Percentiles rank a stretch among this genome's conserved stretches.
phyloP scores from a whole-genome alignment of 2,329 filamentous ascomycete species.

The Fusarium hostae region DNA sequence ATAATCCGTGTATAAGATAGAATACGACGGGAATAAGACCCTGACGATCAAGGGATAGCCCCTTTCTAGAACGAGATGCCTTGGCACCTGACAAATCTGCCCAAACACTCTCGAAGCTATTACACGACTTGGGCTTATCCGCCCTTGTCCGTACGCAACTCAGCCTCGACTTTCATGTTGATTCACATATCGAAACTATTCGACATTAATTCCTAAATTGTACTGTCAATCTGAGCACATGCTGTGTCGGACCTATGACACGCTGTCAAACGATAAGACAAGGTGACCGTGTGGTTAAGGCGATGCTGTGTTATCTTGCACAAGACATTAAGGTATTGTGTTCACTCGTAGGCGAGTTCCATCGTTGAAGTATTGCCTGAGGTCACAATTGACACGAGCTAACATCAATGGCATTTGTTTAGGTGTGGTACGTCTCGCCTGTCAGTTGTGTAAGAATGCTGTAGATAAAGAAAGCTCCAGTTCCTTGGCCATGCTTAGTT shows the following conservation, averaged over 20 bases:
- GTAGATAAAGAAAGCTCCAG: no score
- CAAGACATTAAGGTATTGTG: slow-evolving; percentile 15
- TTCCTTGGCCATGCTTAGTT: no score
- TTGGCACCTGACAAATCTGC: background rate
- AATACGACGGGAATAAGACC: slow-evolving; percentile 23
- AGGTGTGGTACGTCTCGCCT: background rate
- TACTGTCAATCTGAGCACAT: background rate
- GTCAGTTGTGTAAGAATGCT: background rate
- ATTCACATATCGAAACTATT: background rate
- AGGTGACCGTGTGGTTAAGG: slow-evolving; percentile 23
- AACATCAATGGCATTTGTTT: no score
- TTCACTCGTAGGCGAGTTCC: slow-evolving; percentile 28
- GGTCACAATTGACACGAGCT: background rate
- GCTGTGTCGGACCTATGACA: background rate
- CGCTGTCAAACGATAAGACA: background rate
- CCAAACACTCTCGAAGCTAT: background rate
- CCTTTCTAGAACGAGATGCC: background rate
- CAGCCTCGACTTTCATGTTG: background rate
- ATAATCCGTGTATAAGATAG: background rate
- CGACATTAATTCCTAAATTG: no score
- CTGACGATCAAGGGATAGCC: background rate
- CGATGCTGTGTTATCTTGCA: slow-evolving; percentile 27
- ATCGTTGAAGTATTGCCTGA: background rate
- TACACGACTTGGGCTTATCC: background rate
- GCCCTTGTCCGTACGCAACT: background rate